phyloP scores from a whole-genome alignment of 805 yeast species.

The Spathaspora sp. region DNA sequence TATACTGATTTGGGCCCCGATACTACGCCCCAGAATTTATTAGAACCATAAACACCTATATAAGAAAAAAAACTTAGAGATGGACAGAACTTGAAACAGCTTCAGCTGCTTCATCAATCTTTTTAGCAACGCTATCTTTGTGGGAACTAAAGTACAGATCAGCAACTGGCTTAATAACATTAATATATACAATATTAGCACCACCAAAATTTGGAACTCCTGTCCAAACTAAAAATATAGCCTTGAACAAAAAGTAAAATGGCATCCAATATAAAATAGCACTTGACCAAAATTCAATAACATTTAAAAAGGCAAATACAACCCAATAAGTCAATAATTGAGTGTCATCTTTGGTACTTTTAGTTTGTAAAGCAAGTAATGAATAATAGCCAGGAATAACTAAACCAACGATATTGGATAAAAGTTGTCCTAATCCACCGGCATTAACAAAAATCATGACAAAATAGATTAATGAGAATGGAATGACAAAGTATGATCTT shows the following conservation, averaged over 20 bases:
- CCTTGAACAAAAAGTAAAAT: slow-evolving; percentile 92
- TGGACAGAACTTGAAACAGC: slow-evolving; percentile 27
- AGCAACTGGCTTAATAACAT: slow-evolving; percentile 64
- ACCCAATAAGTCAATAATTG: slow-evolving; percentile 96
- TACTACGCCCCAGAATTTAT: neutral
- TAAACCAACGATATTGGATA: slow-evolving; percentile 90
- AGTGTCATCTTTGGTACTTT: slow-evolving; percentile 71
- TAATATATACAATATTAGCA: slow-evolving; percentile 66
- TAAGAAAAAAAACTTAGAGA: slow-evolving; percentile 1
- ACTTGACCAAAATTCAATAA: slow-evolving; percentile 92
- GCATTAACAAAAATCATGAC: slow-evolving; percentile 80
- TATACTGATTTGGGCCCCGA: neutral
- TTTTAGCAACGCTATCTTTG: slow-evolving; percentile 26
- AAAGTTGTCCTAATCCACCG: slow-evolving; percentile 92
- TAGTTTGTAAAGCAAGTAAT: slow-evolving; percentile 74
- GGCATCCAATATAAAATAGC: slow-evolving; percentile 95
- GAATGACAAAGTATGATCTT: slow-evolving; percentile 80
- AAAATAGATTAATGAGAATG: slow-evolving; percentile 61
- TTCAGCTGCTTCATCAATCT: slow-evolving; percentile 47
- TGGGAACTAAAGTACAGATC: slow-evolving; percentile 14
- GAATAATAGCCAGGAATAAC: slow-evolving; percentile 89
- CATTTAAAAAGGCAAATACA: slow-evolving; percentile 88
- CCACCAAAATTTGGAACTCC: slow-evolving; percentile 88
- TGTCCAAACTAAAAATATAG: slow-evolving; percentile 79
- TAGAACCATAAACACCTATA: neutral